These are phyloP conservation scores for Yarrowia porcina DNA, from an alignment of 805 yeast genomes.

Conservation along the genomic window DNA sequence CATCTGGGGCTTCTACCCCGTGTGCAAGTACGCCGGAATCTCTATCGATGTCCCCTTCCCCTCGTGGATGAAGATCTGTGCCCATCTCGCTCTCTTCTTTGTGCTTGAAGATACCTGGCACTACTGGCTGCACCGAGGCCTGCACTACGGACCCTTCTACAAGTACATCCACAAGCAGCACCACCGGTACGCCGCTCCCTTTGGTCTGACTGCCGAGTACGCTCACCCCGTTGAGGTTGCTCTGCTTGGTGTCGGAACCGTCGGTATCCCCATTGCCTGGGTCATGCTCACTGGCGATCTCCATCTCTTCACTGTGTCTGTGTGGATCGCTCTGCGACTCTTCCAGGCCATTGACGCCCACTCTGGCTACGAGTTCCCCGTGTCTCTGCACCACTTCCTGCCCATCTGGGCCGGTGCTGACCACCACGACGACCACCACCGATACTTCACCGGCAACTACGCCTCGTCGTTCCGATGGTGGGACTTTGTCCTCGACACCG, in stretches of 20 bases:
- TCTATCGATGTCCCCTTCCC: conserved; percentile 85
- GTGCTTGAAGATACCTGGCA: conserved; percentile 94
- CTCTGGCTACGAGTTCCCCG: conserved; percentile 97
- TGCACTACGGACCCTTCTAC: conserved; percentile 87
- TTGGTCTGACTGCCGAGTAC: conserved; percentile 95
- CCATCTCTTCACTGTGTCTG: conserved; percentile 83
- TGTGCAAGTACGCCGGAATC: conserved; percentile 79
- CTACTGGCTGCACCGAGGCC: conserved; percentile 88
- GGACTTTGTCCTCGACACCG: conserved; percentile 82
- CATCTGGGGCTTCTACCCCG: conserved; percentile 94
- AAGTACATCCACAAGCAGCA: conserved; percentile 95
- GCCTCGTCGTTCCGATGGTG: conserved; percentile 96
- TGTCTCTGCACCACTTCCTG: conserved; percentile 86
- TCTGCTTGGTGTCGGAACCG: conserved; percentile 90
- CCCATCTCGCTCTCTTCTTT: conserved; percentile 75
- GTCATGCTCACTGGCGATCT: conserved; percentile 70
- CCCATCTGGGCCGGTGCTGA: conserved; percentile 99
- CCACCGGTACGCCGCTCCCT: conserved; percentile 97
- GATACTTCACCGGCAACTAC: conserved; percentile 91
- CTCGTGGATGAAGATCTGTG: conserved; percentile 49
- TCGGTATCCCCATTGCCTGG: conserved; percentile 87
- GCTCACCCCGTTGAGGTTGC: conserved; percentile 95
- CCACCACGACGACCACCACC: conserved; percentile 97
- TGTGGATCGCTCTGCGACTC: conserved; percentile 84
- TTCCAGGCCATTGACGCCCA: conserved; percentile 98